phyloP scores from a whole-genome alignment of 2,329 filamentous ascomycete species.

The Didymella segeticola region DNA sequence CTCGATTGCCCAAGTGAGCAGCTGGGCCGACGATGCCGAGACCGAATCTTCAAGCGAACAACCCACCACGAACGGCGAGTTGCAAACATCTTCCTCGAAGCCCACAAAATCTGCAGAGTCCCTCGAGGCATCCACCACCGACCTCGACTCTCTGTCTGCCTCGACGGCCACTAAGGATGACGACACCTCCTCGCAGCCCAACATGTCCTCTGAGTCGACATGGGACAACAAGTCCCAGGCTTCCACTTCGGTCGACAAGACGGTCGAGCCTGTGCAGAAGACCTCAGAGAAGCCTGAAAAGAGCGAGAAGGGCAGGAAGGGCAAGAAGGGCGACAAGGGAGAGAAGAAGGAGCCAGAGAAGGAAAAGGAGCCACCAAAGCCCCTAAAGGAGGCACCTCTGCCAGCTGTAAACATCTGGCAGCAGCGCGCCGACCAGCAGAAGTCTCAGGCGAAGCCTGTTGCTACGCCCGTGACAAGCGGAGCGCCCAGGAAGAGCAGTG shows the following conservation, averaged over 20 bases:
- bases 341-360: slow-evolving; percentile 62
- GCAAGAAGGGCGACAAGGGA: slow-evolving; percentile 57
- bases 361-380: slow-evolving; percentile 56
- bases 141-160: slow-evolving; percentile 60
- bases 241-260: slow-evolving; percentile 70
- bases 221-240: slow-evolving; percentile 72
- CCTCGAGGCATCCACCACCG: slow-evolving; percentile 58
- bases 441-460: slow-evolving; percentile 59
- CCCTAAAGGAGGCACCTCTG: slow-evolving; percentile 79
- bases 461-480: slow-evolving; percentile 46
- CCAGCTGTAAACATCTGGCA: slow-evolving; percentile 90
- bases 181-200: slow-evolving; percentile 67
- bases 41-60: slow-evolving; percentile 39
- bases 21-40: slow-evolving; percentile 59
- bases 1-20: slow-evolving; percentile 46
- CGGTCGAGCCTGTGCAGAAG: slow-evolving; percentile 56
- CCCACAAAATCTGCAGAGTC: slow-evolving; percentile 25
- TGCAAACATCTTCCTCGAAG: slow-evolving; percentile 27
- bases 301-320: slow-evolving; percentile 59
- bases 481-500: slow-evolving; percentile 36
- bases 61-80: slow-evolving; percentile 31
- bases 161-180: slow-evolving; percentile 65
- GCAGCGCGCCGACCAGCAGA: slow-evolving; percentile 72
- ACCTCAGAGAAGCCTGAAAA: slow-evolving; percentile 62
- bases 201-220: slow-evolving; percentile 68